A percentile compares a stretch with the other conserved stretches of the same genome.
Evolutionary conservation across 257 asterid species (phyloP).

Genomic region (Solanum phureja): DNA sequence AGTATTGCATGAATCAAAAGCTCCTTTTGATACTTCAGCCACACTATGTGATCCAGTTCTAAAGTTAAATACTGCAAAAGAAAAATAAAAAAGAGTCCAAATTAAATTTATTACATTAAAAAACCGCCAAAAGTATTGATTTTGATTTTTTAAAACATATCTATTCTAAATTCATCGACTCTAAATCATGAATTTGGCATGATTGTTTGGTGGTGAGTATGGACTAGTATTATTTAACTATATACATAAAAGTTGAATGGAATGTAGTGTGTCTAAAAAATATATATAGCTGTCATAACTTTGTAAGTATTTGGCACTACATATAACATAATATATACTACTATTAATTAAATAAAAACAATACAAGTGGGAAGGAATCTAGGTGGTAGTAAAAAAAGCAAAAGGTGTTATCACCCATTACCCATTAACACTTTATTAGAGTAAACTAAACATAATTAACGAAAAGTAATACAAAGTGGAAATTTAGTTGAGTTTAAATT

Average conservation of each 20-base stretch:
- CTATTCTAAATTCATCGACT: not conserved
- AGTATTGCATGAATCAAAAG: slow-evolving; percentile 40
- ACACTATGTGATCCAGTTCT: slow-evolving; percentile 30
- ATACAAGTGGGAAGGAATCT: not conserved
- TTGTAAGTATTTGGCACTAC: not conserved
- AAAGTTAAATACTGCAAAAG: slow-evolving; percentile 54
- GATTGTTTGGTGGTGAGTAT: not conserved
- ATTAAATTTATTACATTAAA: not conserved
- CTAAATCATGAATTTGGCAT: not conserved
- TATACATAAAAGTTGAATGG: not conserved
- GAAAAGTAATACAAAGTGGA: not conserved
- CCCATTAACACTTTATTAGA: not conserved
- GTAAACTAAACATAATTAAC: not conserved
- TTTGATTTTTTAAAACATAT: not conserved
- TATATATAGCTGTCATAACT: not conserved
- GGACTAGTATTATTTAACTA: not conserved
- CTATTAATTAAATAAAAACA: not conserved
- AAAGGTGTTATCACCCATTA: not conserved
- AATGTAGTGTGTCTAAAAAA: not conserved
- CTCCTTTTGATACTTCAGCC: slow-evolving; percentile 38
- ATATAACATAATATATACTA: not conserved
- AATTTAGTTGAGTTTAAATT: not conserved
- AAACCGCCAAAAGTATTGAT: not conserved
- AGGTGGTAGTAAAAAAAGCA: not conserved
- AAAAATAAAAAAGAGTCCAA: not conserved